Conservation (phyloP, 257 asterid genomes). For the Buddleja alternifolia region DNA sequence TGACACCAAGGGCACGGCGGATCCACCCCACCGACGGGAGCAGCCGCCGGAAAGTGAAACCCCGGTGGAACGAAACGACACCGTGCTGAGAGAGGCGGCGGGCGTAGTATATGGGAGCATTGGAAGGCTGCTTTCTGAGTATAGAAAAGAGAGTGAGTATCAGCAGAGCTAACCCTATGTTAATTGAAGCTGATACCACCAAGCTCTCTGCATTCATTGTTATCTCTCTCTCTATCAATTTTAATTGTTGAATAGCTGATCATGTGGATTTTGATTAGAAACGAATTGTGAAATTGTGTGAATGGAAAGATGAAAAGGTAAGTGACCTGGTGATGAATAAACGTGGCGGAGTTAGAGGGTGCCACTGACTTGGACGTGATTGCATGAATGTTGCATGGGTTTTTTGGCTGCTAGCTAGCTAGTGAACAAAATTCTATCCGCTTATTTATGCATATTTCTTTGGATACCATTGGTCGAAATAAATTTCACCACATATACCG, state of each 20-base stretch:
- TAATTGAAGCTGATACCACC: conserved; percentile 71
- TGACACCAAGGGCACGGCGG: conserved; percentile 49
- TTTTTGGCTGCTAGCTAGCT: conserved; percentile 29
- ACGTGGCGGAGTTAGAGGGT: conserved; percentile 45
- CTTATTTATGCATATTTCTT: no score
- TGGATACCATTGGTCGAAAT: no score
- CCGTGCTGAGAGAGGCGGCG: conserved; percentile 79
- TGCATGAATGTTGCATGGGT: conserved; percentile 37
- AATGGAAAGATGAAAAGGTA: no score
- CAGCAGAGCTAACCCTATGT: conserved; percentile 71
- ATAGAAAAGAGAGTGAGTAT: conserved; percentile 70
- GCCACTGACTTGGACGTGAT: conserved; percentile 29
- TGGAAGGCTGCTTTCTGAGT: conserved; percentile 65
- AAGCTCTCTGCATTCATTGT: conserved; percentile 70
- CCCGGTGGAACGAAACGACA: conserved; percentile 40
- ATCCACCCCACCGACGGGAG: conserved; percentile 80
- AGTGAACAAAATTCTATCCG: not conserved
- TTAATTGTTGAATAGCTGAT: no score
- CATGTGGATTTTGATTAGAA: no score
- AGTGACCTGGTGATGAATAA: not conserved
- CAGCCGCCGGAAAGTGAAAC: conserved; percentile 46
- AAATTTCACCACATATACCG: no score
- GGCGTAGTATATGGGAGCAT: conserved; percentile 69
- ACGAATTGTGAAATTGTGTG: no score
- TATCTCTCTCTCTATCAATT: no score